phyloP scores from a whole-genome alignment of 2,329 filamentous ascomycete genomes.

The Alternaria viburni region DNA sequence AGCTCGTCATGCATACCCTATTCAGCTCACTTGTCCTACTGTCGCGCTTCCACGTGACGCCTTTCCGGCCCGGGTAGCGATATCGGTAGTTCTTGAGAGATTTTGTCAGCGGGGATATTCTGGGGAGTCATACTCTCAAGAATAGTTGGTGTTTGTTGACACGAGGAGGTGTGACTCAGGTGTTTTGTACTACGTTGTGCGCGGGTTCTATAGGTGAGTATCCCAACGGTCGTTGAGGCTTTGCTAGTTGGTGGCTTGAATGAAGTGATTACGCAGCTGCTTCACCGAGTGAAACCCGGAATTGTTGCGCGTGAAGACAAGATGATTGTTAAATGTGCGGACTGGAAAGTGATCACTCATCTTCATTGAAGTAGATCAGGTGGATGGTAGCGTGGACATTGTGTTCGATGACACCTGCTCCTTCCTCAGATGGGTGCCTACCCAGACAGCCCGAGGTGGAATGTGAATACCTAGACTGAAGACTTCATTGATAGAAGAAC shows the following conservation, averaged over 20 bases:
- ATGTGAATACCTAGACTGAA: neutral
- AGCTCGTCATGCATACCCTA: neutral
- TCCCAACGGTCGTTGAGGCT: neutral
- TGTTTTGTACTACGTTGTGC: neutral
- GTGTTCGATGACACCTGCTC: neutral
- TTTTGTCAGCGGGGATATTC: neutral
- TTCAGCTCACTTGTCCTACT: neutral
- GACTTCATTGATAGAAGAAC: neutral
- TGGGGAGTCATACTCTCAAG: neutral
- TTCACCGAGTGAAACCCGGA: neutral
- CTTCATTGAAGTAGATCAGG: neutral
- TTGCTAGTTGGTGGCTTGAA: neutral
- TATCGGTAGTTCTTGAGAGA: neutral
- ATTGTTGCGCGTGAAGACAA: neutral
- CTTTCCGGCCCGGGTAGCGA: neutral
- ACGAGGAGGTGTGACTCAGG: neutral
- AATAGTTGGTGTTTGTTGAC: neutral
- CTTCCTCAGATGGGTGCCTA: neutral
- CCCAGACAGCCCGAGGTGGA: neutral
- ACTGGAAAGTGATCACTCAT: neutral
- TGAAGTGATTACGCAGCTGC: neutral
- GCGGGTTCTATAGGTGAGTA: neutral
- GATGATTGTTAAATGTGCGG: neutral
- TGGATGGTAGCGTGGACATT: neutral
- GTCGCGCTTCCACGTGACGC: constrained; percentile 1